phyloP scores from a whole-genome alignment of 2,329 filamentous ascomycete species.

The Hirsutella minnesotensis region DNA sequence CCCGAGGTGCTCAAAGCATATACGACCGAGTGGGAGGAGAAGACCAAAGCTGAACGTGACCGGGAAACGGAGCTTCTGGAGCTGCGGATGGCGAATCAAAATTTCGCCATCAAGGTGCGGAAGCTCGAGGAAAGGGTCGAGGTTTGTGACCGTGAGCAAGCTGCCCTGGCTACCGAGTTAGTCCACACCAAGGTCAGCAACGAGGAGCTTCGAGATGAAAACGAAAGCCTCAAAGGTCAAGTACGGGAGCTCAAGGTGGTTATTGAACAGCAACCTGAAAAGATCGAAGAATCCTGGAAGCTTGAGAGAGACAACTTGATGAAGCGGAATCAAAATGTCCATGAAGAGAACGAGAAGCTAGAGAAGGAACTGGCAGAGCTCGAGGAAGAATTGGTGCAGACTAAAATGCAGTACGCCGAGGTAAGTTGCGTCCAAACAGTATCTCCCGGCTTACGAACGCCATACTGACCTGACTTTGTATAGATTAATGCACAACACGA shows the following conservation, averaged over 20 bases:
- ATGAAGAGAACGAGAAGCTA: conserved; percentile 79
- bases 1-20: conserved; percentile 73
- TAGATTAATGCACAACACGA: conserved; percentile 64
- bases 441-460: not conserved
- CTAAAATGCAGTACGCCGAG: conserved; percentile 93
- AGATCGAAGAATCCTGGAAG: conserved; percentile 73
- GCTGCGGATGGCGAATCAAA: conserved; percentile 54
- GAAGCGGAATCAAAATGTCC: conserved; percentile 83
- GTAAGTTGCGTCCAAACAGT: conserved; percentile 40
- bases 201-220: conserved; percentile 76
- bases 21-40: conserved; percentile 83
- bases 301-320: conserved; percentile 85
- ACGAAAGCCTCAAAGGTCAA: conserved; percentile 76
- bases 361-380: conserved; percentile 87
- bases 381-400: conserved; percentile 82
- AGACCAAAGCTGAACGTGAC: conserved; percentile 69
- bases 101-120: conserved; percentile 65
- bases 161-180: conserved; percentile 79
- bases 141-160: conserved; percentile 80
- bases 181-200: conserved; percentile 91
- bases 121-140: conserved; percentile 80
- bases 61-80: conserved; percentile 70
- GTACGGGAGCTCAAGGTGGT: conserved; percentile 75
- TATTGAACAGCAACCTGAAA: conserved; percentile 78
- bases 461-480: conserved; percentile 6